Conservation (phyloP, 306 rosid species). For the Cicer bijugum region DNA sequence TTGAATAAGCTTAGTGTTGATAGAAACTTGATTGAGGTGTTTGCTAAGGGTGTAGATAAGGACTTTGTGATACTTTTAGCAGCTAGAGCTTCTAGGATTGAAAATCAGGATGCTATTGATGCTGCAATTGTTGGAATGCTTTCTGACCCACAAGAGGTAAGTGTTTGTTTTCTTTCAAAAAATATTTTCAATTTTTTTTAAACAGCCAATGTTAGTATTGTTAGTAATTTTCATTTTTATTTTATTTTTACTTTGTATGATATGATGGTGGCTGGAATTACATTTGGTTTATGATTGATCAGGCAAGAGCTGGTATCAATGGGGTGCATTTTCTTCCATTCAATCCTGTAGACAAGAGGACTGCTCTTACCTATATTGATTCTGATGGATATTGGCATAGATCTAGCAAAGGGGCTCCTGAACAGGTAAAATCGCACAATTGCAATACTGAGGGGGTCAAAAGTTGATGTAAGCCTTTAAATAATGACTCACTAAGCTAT, state of each 20-base stretch:
- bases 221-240: too few relatives aligned
- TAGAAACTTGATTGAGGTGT: slow-evolving; percentile 77
- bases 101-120: slow-evolving; percentile 98
- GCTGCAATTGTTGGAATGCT: slow-evolving; percentile 96
- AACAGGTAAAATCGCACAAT: slow-evolving; percentile 61
- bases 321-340: slow-evolving; percentile 94
- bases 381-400: slow-evolving; percentile 85
- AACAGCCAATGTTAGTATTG: too few relatives aligned
- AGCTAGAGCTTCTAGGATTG: slow-evolving; percentile 92
- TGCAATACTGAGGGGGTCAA: too few relatives aligned
- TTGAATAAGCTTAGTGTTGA: slow-evolving; percentile 86
- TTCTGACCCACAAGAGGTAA: slow-evolving; percentile 90
- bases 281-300: slow-evolving; percentile 31
- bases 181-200: too few relatives aligned
- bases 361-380: slow-evolving; percentile 92
- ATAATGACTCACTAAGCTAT: not conserved
- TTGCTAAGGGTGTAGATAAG: slow-evolving; percentile 80
- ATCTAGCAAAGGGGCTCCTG: slow-evolving; percentile 97
- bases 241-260: too few relatives aligned
- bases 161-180: too few relatives aligned
- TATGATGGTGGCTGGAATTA: too few relatives aligned
- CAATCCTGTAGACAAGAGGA: slow-evolving; percentile 98
- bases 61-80: slow-evolving; percentile 81
- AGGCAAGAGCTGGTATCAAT: slow-evolving; percentile 88
- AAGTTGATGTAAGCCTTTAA: too few relatives aligned